Evolutionary conservation across 306 rosid genomes (phyloP).

Genomic region (Psophocarpus tetragonolobus): DNA sequence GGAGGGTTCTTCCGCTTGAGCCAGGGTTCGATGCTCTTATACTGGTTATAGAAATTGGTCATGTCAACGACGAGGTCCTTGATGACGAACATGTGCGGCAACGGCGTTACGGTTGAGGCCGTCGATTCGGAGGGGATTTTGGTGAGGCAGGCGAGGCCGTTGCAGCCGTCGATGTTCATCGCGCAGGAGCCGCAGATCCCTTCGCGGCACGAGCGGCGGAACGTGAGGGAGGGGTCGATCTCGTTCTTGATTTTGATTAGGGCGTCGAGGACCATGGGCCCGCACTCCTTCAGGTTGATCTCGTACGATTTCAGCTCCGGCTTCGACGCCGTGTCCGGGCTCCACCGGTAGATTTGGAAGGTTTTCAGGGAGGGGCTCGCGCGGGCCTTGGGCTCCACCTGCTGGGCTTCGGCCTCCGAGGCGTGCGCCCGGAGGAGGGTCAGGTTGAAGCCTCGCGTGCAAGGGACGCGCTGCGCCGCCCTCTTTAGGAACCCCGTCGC

Average conservation of each 20-base stretch:
- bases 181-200: slow-evolving; percentile 99
- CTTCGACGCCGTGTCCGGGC: slow-evolving; percentile 68
- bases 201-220: slow-evolving; percentile 92
- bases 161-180: slow-evolving; percentile 97
- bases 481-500: slow-evolving; percentile 59
- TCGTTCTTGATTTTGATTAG: slow-evolving; percentile 94
- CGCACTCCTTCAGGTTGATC: slow-evolving; percentile 92
- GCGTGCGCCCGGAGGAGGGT: slow-evolving; percentile 57
- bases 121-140: slow-evolving; percentile 51
- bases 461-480: slow-evolving; percentile 44
- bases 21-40: slow-evolving; percentile 99
- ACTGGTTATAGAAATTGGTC: slow-evolving; percentile 95
- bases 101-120: slow-evolving; percentile 61
- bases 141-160: slow-evolving; percentile 89
- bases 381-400: slow-evolving; percentile 44
- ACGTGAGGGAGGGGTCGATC: slow-evolving; percentile 74
- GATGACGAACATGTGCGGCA: slow-evolving; percentile 94
- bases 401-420: slow-evolving; percentile 61
- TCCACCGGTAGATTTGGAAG: slow-evolving; percentile 97
- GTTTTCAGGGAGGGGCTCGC: slow-evolving; percentile 46
- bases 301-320: slow-evolving; percentile 74
- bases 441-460: slow-evolving; percentile 45
- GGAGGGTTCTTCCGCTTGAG: slow-evolving; percentile 86
- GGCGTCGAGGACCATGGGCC: slow-evolving; percentile 97
- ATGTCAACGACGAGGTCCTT: slow-evolving; percentile 95